phyloP scores from a whole-genome alignment of 169 alveolate species.

The Cryptosporidium sp. region DNA sequence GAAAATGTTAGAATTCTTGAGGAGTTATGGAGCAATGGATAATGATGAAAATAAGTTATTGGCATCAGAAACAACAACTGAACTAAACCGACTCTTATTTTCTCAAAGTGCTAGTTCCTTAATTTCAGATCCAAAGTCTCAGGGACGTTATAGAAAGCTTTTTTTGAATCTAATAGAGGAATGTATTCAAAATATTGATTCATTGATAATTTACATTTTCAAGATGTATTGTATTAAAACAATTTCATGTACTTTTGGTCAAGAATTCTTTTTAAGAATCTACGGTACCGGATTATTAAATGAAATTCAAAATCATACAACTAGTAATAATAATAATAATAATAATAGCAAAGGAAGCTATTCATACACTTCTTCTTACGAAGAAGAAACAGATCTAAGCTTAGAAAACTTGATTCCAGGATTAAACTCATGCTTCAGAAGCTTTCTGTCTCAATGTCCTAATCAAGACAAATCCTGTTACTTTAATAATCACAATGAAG shows the following conservation, averaged over 20 bases:
- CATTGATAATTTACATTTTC: conserved; percentile 6
- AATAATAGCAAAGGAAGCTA: not conserved
- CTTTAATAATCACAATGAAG: not conserved
- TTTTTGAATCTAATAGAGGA: conserved; percentile 30
- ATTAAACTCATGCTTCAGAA: conserved; percentile 1
- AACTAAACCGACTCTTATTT: conserved; percentile 24
- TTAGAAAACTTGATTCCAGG: conserved; percentile 39
- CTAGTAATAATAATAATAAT: not conserved
- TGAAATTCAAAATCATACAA: not conserved
- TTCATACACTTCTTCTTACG: conserved; percentile 9
- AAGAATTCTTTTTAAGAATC: conserved; percentile 25
- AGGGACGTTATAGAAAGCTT: not conserved
- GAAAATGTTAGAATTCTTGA: conserved; percentile 36
- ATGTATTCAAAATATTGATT: conserved; percentile 40
- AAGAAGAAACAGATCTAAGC: not conserved
- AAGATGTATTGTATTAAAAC: conserved; percentile 18
- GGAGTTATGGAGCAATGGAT: conserved; percentile 73
- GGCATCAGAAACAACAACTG: not conserved
- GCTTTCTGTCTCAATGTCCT: conserved; percentile 28
- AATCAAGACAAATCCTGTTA: not conserved
- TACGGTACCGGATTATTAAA: conserved; percentile 17
- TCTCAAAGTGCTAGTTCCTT: not conserved
- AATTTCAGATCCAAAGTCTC: conserved; percentile 2
- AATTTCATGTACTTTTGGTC: conserved; percentile 17
- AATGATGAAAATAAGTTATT: conserved; percentile 58